These are phyloP conservation scores for Vaccinium macrocarpon DNA, from an alignment of 148 eudicot species.

Conservation along the genomic window DNA sequence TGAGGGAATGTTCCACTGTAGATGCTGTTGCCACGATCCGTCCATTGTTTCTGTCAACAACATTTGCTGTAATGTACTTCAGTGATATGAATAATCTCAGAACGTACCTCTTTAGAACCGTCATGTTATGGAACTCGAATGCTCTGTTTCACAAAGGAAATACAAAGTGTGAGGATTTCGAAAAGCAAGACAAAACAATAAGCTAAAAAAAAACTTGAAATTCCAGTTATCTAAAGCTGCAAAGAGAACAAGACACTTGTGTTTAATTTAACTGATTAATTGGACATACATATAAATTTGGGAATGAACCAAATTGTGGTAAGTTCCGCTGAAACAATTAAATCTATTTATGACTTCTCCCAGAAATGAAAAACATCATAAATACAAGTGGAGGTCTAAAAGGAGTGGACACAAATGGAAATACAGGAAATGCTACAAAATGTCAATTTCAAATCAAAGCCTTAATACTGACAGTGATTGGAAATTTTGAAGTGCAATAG, in stretches of 20 bases:
- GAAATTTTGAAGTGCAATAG: not conserved
- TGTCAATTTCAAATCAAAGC: not conserved
- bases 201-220: not conserved
- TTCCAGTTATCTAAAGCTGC: not conserved
- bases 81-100: conserved; percentile 60
- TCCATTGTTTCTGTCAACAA: conserved; percentile 67
- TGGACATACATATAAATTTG: not conserved
- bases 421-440: not conserved
- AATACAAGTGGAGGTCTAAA: not conserved
- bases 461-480: not conserved
- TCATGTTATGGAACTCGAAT: conserved; percentile 32
- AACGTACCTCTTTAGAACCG: conserved; percentile 56
- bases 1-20: conserved; percentile 61
- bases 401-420: not conserved
- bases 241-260: not conserved
- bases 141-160: conserved; percentile 7
- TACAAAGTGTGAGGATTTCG: not conserved
- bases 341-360: not conserved
- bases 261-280: not conserved
- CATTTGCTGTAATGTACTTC: conserved; percentile 71
- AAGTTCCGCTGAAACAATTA: not conserved
- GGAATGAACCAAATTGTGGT: not conserved
- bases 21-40: conserved; percentile 62
- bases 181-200: not conserved
- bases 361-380: not conserved